These are phyloP conservation scores for Incumbomyces lentus DNA, from an alignment of 2,329 filamentous ascomycete species.

Conservation along the genomic window DNA sequence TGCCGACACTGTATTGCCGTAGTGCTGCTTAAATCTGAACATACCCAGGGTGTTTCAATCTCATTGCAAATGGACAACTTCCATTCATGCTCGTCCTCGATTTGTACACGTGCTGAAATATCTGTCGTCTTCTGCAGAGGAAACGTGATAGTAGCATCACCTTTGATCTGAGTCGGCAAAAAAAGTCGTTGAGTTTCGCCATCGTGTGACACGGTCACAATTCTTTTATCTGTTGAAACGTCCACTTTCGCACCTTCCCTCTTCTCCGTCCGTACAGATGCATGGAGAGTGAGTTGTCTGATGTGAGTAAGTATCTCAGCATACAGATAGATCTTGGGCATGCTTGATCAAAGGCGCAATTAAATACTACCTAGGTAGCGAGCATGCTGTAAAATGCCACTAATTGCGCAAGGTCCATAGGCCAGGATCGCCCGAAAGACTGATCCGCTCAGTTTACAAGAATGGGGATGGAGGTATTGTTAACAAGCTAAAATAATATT, in stretches of 20 bases:
- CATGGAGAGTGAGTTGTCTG: constrained; percentile 48
- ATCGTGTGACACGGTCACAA: constrained; percentile 37
- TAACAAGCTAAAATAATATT: no score
- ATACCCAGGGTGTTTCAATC: constrained; percentile 19
- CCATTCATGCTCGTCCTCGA: constrained; percentile 30
- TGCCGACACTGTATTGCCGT: constrained; percentile 32
- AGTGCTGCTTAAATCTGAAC: constrained; percentile 29
- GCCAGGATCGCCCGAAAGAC: no score
- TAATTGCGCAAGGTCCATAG: no score
- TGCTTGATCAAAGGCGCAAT: not conserved
- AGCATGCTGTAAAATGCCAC: no score
- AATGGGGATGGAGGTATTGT: no score
- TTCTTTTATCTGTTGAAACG: constrained; percentile 34
- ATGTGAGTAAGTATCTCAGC: constrained; percentile 53
- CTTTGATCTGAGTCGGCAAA: constrained; percentile 37
- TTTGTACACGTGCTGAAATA: constrained; percentile 44
- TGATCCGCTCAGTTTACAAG: no score
- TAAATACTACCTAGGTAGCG: no score
- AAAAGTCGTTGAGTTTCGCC: constrained; percentile 34
- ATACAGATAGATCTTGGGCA: constrained; percentile 35
- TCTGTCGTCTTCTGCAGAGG: constrained; percentile 35
- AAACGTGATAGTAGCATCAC: constrained; percentile 39
- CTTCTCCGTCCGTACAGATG: constrained; percentile 38
- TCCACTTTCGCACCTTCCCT: constrained; percentile 34
- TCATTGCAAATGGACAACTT: constrained; percentile 10